Conservation (phyloP, 1,284 basidiomycete genomes). For the Pyrrhoderma noxium region DNA sequence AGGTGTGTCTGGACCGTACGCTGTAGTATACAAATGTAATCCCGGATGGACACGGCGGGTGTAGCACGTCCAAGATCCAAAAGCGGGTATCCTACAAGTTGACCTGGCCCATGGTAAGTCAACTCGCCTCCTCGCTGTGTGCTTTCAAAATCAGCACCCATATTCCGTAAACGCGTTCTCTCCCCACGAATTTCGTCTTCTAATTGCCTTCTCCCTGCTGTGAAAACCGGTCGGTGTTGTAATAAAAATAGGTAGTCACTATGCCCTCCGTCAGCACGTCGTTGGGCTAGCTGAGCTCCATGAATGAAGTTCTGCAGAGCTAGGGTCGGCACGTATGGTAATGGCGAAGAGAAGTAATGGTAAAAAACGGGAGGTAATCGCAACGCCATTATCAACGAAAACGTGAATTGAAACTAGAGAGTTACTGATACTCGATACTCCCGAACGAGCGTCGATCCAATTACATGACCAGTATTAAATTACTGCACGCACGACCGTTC, state of each 20-base stretch:
- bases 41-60: slow-evolving; percentile 45
- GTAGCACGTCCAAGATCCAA: slow-evolving; percentile 65
- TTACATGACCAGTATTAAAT: too few relatives aligned
- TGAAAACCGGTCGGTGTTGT: slow-evolving; percentile 92
- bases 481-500: too few relatives aligned
- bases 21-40: slow-evolving; percentile 71
- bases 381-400: slow-evolving; percentile 27
- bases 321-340: slow-evolving; percentile 67
- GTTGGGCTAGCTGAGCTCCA: slow-evolving; percentile 48
- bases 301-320: slow-evolving; percentile 67
- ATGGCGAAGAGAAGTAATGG: slow-evolving; percentile 65
- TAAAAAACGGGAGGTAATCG: slow-evolving; percentile 62
- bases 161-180: slow-evolving; percentile 53
- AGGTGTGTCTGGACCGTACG: slow-evolving; percentile 55
- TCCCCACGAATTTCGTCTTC: slow-evolving; percentile 59
- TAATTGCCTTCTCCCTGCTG: slow-evolving; percentile 80
- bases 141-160: slow-evolving; percentile 84
- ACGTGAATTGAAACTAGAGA: background rate
- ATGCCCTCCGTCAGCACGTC: slow-evolving; percentile 36
- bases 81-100: slow-evolving; percentile 93
- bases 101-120: slow-evolving; percentile 97
- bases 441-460: background rate
- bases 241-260: slow-evolving; percentile 66
- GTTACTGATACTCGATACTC: background rate
- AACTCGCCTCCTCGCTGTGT: slow-evolving; percentile 87